Evolutionary conservation across 257 asterid species (phyloP).

Genomic region (Penstemon newberryi): DNA sequence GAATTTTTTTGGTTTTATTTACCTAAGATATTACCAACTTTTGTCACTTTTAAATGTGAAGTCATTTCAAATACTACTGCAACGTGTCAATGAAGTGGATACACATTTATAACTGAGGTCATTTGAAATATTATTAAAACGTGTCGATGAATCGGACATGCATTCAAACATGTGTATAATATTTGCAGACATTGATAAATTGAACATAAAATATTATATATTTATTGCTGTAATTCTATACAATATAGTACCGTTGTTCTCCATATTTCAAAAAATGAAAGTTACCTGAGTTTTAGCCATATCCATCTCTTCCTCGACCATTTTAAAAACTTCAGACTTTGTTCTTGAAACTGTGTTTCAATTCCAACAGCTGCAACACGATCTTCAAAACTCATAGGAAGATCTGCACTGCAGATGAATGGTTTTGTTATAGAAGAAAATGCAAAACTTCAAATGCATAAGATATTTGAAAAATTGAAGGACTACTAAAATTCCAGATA

Average conservation of each 20-base stretch:
- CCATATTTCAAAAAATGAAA: slow-evolving; percentile 9
- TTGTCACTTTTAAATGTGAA: no score
- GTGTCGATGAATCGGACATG: no score
- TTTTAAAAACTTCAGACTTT: slow-evolving; percentile 67
- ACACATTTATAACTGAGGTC: no score
- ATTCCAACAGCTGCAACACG: slow-evolving; percentile 98
- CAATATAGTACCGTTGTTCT: not conserved
- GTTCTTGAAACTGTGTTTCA: slow-evolving; percentile 85
- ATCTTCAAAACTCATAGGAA: slow-evolving; percentile 97
- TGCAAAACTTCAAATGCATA: not conserved
- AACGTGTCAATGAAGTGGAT: no score
- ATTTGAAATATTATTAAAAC: no score
- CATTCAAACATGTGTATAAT: no score
- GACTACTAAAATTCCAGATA: not conserved
- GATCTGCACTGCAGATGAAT: slow-evolving; percentile 97
- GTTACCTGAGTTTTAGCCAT: slow-evolving; percentile 88
- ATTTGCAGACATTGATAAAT: no score
- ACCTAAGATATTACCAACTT: no score
- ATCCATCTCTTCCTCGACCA: slow-evolving; percentile 95
- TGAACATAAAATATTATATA: no score
- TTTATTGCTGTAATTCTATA: not conserved
- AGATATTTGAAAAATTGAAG: not conserved
- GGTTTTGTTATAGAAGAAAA: slow-evolving; percentile 37
- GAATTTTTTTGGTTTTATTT: no score
- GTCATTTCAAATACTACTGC: no score